Percentiles rank a stretch among this genome's conserved stretches.
Evolutionary conservation across 116 monocot genomes (phyloP).

Genomic region (Cymodocea nodosa): DNA sequence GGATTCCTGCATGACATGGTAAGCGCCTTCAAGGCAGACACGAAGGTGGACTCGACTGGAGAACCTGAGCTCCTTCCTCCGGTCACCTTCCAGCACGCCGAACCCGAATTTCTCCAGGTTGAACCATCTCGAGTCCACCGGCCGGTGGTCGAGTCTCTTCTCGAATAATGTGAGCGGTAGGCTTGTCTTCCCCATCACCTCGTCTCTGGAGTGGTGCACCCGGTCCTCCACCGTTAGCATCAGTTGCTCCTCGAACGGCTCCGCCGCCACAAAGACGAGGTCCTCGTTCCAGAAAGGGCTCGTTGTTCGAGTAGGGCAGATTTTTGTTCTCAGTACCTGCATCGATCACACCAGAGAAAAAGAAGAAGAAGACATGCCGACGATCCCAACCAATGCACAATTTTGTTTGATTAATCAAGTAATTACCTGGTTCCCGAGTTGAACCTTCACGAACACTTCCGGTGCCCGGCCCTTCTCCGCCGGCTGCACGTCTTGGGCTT

Average conservation of each 20-base stretch:
- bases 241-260: slow-evolving; percentile 79
- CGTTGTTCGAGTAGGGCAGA: slow-evolving; percentile 7
- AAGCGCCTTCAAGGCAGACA: slow-evolving; percentile 77
- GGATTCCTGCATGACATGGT: slow-evolving; percentile 85
- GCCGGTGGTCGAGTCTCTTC: slow-evolving; percentile 55
- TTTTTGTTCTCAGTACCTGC: slow-evolving; percentile 28
- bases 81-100: slow-evolving; percentile 31
- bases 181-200: slow-evolving; percentile 37
- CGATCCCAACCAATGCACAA: too few species aligned
- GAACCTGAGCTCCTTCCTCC: slow-evolving; percentile 55
- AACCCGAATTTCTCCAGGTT: slow-evolving; percentile 65
- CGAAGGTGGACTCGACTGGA: slow-evolving; percentile 57
- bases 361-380: too few species aligned
- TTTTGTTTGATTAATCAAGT: too few species aligned
- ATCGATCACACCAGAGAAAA: too few species aligned
- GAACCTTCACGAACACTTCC: slow-evolving; percentile 50
- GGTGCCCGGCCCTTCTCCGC: slow-evolving; percentile 24
- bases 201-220: slow-evolving; percentile 56
- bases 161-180: slow-evolving; percentile 52
- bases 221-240: slow-evolving; percentile 52
- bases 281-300: slow-evolving; percentile 75
- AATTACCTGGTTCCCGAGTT: slow-evolving; percentile 37
- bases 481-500: slow-evolving; percentile 58
- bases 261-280: slow-evolving; percentile 73
- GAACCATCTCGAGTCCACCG: slow-evolving; percentile 64